Evolutionary conservation across 176 grass and related monocot genomes (phyloP).

Genomic region (Bonia amplexicaulis): DNA sequence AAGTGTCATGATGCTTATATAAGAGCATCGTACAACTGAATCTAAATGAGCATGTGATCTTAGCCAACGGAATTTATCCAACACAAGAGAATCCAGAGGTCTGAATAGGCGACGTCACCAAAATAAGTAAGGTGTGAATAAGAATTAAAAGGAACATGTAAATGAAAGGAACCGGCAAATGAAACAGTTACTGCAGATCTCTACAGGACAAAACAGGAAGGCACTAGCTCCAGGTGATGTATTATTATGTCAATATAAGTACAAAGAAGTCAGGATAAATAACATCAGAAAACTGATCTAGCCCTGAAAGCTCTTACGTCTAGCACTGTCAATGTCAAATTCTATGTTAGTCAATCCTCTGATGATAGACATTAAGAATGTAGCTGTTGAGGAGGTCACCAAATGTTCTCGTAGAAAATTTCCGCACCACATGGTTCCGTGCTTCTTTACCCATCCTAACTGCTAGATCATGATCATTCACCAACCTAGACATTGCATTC

Average conservation of each 20-base stretch:
- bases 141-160: background rate
- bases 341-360: constrained; percentile 33
- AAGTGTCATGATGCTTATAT: background rate
- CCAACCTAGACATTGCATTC: constrained; percentile 38
- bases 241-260: background rate
- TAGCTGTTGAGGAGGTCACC: constrained; percentile 31
- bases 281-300: background rate
- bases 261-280: background rate
- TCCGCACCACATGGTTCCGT: constrained; percentile 20
- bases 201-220: background rate
- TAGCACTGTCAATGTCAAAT: background rate
- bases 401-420: constrained; percentile 37
- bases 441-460: constrained; percentile 50
- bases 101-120: background rate
- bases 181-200: background rate
- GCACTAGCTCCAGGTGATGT: background rate
- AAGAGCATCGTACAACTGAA: background rate
- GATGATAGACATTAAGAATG: constrained; percentile 28
- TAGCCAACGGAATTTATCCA: background rate
- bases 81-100: background rate
- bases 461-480: constrained; percentile 33
- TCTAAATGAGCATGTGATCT: background rate
- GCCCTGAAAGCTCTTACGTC: background rate
- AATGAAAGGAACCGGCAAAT: constrained; percentile 4
- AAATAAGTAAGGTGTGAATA: background rate